Conservation (phyloP, 805 yeast genomes). For the Candida sakaeoensis region DNA sequence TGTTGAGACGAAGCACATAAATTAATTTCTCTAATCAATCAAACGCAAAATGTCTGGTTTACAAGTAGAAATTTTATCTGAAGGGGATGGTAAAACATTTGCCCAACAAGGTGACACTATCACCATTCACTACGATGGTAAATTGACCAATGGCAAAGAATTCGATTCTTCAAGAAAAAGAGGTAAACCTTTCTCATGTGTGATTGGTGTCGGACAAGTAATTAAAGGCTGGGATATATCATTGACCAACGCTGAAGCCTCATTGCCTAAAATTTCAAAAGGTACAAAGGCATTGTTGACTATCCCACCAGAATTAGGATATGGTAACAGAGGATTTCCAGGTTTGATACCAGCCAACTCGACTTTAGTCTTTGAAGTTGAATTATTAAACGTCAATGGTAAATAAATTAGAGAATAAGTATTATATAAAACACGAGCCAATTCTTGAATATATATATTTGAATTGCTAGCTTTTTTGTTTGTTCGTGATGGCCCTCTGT, state of each 20-base stretch:
- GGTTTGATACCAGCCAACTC: constrained; percentile 96
- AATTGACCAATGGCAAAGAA: constrained; percentile 91
- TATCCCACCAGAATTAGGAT: constrained; percentile 90
- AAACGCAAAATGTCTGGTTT: constrained; percentile 13
- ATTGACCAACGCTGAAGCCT: constrained; percentile 44
- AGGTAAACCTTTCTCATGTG: constrained; percentile 91
- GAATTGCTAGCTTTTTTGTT: too few species aligned
- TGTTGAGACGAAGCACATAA: not conserved
- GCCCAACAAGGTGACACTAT: constrained; percentile 86
- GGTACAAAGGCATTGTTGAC: constrained; percentile 93
- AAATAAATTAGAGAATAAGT: constrained; percentile 1
- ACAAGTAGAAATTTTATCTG: constrained; percentile 40
- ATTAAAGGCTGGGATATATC: constrained; percentile 51
- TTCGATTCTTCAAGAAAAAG: constrained; percentile 95
- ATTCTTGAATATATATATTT: too few species aligned
- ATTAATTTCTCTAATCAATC: constrained; percentile 12
- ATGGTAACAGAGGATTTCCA: constrained; percentile 94
- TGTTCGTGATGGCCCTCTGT: too few species aligned
- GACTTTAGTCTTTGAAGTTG: constrained; percentile 83
- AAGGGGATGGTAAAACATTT: constrained; percentile 83
- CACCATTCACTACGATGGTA: constrained; percentile 94
- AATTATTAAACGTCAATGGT: constrained; percentile 50
- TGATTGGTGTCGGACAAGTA: constrained; percentile 94
- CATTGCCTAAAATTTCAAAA: constrained; percentile 84
- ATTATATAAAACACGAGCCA: too few species aligned